phyloP scores from a whole-genome alignment of 768 basidiomycete genomes.

The Cyclocybe aegerita region DNA sequence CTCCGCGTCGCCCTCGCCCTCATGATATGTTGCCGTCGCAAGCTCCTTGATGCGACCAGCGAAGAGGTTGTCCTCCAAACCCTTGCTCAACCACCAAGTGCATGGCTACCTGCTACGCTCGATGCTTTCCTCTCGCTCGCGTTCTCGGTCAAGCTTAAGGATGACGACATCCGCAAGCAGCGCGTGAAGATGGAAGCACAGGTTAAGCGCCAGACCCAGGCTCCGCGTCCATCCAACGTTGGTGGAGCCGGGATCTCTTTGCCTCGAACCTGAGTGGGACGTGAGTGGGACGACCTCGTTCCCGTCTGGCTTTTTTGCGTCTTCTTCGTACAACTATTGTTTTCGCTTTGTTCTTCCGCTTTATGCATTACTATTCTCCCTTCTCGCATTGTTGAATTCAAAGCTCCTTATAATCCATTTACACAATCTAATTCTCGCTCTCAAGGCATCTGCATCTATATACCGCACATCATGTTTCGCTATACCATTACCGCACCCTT shows the following conservation, averaged over 20 bases:
- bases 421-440: too few species aligned
- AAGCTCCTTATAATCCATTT: too few species aligned
- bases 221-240: conserved; percentile 26
- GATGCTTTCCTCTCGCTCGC: conserved; percentile 65
- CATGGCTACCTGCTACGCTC: conserved; percentile 55
- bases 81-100: conserved; percentile 50
- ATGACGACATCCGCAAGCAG: conserved; percentile 77
- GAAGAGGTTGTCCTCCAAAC: conserved; percentile 46
- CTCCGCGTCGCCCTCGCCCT: conserved; percentile 74
- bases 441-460: too few species aligned
- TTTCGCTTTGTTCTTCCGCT: too few species aligned
- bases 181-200: conserved; percentile 75
- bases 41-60: conserved; percentile 49
- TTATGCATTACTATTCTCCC: too few species aligned
- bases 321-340: too few species aligned
- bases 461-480: too few species aligned
- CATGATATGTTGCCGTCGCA: conserved; percentile 56
- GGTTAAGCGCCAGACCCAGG: conserved; percentile 57
- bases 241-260: conserved; percentile 21
- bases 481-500: too few species aligned
- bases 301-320: too few species aligned
- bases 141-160: conserved; percentile 69
- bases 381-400: too few species aligned
- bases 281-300: too few species aligned
- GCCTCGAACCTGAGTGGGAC: conserved; percentile 17